A percentile compares a stretch with the other conserved stretches of the same genome.
phyloP scores from a whole-genome alignment of 768 basidiomycete genomes.

The Lyophyllum shimeji region DNA sequence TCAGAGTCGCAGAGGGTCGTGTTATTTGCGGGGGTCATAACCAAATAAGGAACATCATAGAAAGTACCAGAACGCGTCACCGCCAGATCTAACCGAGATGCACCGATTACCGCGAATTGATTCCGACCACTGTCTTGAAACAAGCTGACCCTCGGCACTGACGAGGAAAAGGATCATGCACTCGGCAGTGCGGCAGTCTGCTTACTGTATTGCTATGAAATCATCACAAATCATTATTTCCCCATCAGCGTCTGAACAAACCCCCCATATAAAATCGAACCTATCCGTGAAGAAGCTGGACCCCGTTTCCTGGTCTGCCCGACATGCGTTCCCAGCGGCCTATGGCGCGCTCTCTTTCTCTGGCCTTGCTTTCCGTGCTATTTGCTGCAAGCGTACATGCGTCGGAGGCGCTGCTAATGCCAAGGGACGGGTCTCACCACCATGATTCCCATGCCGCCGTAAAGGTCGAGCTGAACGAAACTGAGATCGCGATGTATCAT shows the following conservation, averaged over 20 bases:
- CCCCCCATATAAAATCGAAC: constrained; percentile 10
- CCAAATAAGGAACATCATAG: constrained; percentile 13
- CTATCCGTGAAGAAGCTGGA: not conserved
- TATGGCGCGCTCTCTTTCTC: constrained; percentile 1
- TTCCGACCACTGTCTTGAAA: constrained; percentile 11
- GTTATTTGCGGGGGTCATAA: constrained; percentile 8
- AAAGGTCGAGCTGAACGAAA: constrained; percentile 71
- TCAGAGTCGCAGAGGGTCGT: too few relatives aligned
- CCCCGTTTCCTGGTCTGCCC: constrained; percentile 5
- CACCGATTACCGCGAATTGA: not conserved
- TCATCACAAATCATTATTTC: constrained; percentile 9
- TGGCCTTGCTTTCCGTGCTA: constrained; percentile 11
- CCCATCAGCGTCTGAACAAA: constrained; percentile 1
- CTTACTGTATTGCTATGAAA: constrained; percentile 8
- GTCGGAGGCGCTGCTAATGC: constrained; percentile 14
- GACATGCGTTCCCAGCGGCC: constrained; percentile 16
- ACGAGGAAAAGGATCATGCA: not conserved
- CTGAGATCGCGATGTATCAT: constrained; percentile 64
- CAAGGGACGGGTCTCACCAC: constrained; percentile 40
- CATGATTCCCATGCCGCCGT: constrained; percentile 52
- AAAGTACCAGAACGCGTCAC: constrained; percentile 1
- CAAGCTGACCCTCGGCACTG: not conserved
- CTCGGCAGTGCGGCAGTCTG: constrained; percentile 4
- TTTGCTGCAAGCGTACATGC: constrained; percentile 19
- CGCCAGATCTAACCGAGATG: constrained; percentile 9